Conservation (phyloP, 2,329 filamentous ascomycete species). For the Cordyceps cicadae region DNA sequence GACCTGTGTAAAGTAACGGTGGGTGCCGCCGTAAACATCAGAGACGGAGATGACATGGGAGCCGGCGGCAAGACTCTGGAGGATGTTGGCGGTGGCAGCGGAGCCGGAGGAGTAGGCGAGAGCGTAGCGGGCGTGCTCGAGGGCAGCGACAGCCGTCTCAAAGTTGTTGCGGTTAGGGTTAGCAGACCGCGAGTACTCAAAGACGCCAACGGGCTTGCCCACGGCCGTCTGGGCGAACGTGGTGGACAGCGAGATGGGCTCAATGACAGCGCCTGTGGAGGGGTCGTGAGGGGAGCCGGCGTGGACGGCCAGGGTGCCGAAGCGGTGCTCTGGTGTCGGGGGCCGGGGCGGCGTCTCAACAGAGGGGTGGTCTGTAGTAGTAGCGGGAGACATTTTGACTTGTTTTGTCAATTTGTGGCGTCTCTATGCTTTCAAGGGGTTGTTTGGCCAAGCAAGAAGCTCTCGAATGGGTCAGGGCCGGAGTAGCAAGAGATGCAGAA, state of each 20-base stretch:
- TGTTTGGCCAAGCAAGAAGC: background rate
- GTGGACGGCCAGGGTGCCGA: conserved; percentile 92
- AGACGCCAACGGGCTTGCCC: conserved; percentile 76
- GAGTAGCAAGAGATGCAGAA: background rate
- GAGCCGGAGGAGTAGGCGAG: conserved; percentile 92
- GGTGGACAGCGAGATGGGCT: conserved; percentile 89
- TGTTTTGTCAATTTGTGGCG: background rate
- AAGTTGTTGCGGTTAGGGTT: conserved; percentile 97
- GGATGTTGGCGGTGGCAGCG: conserved; percentile 84
- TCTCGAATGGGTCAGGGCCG: background rate
- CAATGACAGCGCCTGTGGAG: conserved; percentile 88
- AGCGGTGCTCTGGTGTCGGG: conserved; percentile 64
- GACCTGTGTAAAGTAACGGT: conserved; percentile 98
- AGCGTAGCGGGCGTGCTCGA: conserved; percentile 87
- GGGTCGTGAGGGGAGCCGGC: conserved; percentile 88
- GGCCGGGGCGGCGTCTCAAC: conserved; percentile 68
- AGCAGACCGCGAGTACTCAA: conserved; percentile 87
- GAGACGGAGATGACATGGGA: conserved; percentile 95
- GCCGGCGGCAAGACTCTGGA: conserved; percentile 83
- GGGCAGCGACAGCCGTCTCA: conserved; percentile 79
- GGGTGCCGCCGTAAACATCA: conserved; percentile 95
- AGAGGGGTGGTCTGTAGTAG: conserved; percentile 32
- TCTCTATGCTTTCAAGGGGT: background rate
- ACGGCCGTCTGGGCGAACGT: conserved; percentile 90
- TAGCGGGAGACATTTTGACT: conserved; percentile 22